These are phyloP conservation scores for Nadsonia starkeyi-henricii DNA, from an alignment of 1,139 yeast species.

Conservation along the genomic window DNA sequence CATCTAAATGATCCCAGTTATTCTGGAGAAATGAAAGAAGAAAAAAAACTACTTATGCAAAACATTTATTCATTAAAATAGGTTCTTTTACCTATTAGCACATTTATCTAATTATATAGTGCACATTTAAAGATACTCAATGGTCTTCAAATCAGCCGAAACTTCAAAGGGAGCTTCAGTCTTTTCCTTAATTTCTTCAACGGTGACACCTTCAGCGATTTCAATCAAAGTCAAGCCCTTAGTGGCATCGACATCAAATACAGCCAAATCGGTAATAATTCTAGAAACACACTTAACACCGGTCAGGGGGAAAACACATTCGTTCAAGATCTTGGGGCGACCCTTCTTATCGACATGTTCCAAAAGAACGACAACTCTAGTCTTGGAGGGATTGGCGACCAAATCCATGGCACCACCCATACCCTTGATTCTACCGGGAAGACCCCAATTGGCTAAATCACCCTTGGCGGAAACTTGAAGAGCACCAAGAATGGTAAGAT, in stretches of 20 bases:
- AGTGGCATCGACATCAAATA: conserved; percentile 28
- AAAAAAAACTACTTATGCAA: no score
- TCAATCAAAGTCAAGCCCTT: conserved; percentile 31
- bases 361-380: conserved; percentile 36
- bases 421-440: conserved; percentile 38
- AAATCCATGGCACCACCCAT: conserved; percentile 49
- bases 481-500: conserved; percentile 35
- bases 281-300: conserved; percentile 33
- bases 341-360: conserved; percentile 38
- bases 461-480: conserved; percentile 36
- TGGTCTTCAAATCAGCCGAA: conserved; percentile 19
- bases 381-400: conserved; percentile 33
- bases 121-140: conserved; percentile 2
- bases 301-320: conserved; percentile 34
- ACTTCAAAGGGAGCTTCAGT: conserved; percentile 32
- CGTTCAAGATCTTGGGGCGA: conserved; percentile 31
- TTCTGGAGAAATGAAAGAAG: no score
- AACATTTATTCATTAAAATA: background rate
- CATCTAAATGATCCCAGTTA: no score
- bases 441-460: conserved; percentile 40
- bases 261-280: conserved; percentile 37
- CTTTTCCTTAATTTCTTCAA: conserved; percentile 29
- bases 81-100: background rate
- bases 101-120: background rate
- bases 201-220: conserved; percentile 26